Evolutionary conservation across 495 filamentous ascomycete species (phyloP).

Genomic region (Cairneyella variabilis): DNA sequence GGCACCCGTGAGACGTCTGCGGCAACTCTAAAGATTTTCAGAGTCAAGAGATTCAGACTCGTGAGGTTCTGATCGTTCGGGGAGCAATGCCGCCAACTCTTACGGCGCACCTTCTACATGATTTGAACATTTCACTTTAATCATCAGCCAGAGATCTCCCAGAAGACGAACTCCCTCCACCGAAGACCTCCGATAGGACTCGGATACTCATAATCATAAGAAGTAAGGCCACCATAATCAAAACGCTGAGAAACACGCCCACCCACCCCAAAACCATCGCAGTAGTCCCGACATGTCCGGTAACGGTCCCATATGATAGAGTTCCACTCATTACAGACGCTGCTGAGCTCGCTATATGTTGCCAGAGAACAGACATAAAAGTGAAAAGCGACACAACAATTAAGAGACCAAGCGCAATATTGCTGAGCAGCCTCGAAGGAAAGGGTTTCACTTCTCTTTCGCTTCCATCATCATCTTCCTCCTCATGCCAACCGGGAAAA

Average conservation of each 20-base stretch:
- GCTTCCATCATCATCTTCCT: conserved; percentile 56
- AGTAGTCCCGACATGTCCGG: conserved; percentile 77
- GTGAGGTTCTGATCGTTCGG: too few species aligned
- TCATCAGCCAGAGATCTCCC: not conserved
- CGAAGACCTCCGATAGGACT: conserved; percentile 29
- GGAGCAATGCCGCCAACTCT: too few species aligned
- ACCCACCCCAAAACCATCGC: conserved; percentile 97
- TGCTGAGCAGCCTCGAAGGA: conserved; percentile 63
- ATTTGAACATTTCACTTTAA: not conserved
- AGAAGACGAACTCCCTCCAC: not conserved
- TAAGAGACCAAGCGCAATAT: conserved; percentile 68
- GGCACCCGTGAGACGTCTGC: too few species aligned
- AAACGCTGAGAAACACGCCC: conserved; percentile 79
- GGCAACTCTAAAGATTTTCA: too few species aligned
- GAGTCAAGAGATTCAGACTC: too few species aligned
- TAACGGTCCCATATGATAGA: conserved; percentile 85
- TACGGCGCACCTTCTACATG: too few species aligned
- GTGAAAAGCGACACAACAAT: conserved; percentile 72
- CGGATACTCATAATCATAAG: conserved; percentile 90
- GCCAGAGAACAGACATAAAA: conserved; percentile 69
- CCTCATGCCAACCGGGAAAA: conserved; percentile 75
- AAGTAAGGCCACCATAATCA: conserved; percentile 85
- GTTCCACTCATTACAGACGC: conserved; percentile 86
- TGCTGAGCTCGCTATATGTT: conserved; percentile 87
- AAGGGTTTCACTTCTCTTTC: conserved; percentile 70